Base-by-base conservation (phyloP, 208 protist genomes). In the Leishmania martiniquensis region DNA sequence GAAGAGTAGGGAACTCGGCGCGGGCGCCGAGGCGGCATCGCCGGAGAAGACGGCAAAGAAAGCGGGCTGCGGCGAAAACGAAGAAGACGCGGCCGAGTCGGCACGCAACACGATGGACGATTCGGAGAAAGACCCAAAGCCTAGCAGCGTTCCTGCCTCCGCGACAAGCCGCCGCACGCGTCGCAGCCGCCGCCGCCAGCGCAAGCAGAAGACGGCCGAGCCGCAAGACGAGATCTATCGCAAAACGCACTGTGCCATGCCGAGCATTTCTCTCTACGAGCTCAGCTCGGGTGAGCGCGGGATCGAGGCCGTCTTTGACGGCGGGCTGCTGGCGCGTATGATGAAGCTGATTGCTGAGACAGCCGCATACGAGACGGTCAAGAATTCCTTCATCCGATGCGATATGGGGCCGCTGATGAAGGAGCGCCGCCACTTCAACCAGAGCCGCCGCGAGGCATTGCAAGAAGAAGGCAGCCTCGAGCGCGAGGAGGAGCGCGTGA, bases 291-390 rank as follows among this genome's bases (percentile, higher is more conserved):
- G 86, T 29, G 90, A 93, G 75, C 76, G 85, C 39, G 91, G 91
- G 32, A 45, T 97, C 7, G 88, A 97, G 78, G 85, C 87, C 9
- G 80, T 88, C 52, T 82, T 97, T 45, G 81, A 91, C 39, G 88
- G 85, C 13, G 92, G 70, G 17, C 85, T 97, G 75, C 68, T 95
- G 57, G 85, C 84, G 20, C 85, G 85, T 37, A 85, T 94, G 73
- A 91, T 94, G 87, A 91, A 93, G 82, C 91, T 89, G 73, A 89
- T 97, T 52, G 86, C 89, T n/a, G 91, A 93, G 29, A 89, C 76
- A 52, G 89, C 92, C 37, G 77, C 84, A 1, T 89, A 89, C 66
- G 93, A 97, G 71, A 92, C 85, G 10, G 89, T 97, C 42, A 89
- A 89, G 81, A 86, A 87, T 78, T 79, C 76, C 29, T 91, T 90